Percentiles rank a stretch among this genome's conserved stretches.
These are phyloP conservation scores for Coemansia sp. DNA, from an alignment of 192 early-diverging fungal genomes.

Conservation along the genomic window DNA sequence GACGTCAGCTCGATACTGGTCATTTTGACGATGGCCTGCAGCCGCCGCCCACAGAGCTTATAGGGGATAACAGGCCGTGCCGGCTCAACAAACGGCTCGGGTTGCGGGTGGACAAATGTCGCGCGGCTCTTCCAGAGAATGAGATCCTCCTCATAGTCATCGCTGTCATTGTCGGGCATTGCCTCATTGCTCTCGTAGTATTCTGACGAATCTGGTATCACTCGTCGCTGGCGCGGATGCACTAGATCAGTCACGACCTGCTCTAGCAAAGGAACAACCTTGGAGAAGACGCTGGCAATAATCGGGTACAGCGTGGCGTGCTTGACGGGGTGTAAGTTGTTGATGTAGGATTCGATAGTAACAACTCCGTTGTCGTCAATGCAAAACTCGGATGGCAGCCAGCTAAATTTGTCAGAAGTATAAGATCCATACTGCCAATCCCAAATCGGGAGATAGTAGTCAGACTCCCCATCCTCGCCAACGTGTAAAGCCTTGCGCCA, in stretches of 20 bases:
- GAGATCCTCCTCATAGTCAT: neutral
- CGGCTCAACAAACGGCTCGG: too few species aligned
- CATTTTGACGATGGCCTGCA: conserved; percentile 47
- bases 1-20: conserved; percentile 67
- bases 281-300: neutral
- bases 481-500: neutral
- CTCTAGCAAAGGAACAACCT: conserved; percentile 35
- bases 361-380: too few species aligned
- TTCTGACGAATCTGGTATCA: neutral
- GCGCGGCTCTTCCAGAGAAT: neutral
- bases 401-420: too few species aligned
- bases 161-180: neutral
- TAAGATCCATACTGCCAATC: neutral
- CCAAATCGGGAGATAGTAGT: neutral
- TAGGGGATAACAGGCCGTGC: too few species aligned
- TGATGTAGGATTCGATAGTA: too few species aligned
- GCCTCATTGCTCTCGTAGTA: too few species aligned
- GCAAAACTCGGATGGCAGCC: too few species aligned
- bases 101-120: too few species aligned
- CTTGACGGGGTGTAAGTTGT: conserved; percentile 24
- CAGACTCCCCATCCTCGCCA: neutral
- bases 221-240: neutral
- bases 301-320: conserved; percentile 49
- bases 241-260: conserved; percentile 20
- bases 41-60: too few species aligned